Conservation (phyloP, 768 basidiomycete genomes). For the Serendipita vermifera region DNA sequence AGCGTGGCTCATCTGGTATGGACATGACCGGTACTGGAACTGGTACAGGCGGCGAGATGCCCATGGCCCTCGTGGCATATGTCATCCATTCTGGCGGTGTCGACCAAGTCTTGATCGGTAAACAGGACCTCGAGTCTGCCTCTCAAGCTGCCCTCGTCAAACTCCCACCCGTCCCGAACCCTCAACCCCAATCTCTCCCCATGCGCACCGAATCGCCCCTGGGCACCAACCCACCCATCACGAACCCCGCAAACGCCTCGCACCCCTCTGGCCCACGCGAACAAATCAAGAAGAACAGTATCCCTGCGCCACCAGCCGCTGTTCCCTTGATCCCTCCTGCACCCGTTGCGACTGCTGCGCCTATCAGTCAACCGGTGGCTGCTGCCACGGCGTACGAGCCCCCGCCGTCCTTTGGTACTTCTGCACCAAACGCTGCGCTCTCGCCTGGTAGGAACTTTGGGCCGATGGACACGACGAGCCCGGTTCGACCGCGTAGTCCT, state of each 20-base stretch:
- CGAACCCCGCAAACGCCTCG: neutral
- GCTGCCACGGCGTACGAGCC: slow-evolving; percentile 17
- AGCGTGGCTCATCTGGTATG: neutral
- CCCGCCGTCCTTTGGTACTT: neutral
- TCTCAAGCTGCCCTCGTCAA: slow-evolving; percentile 43
- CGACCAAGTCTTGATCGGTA: slow-evolving; percentile 74
- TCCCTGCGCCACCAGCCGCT: slow-evolving; percentile 3
- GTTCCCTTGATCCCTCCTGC: slow-evolving; percentile 16
- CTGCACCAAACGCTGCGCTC: neutral
- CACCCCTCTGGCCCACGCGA: slow-evolving; percentile 16
- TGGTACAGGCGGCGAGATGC: neutral
- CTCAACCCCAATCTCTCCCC: slow-evolving; percentile 22
- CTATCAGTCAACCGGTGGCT: slow-evolving; percentile 16
- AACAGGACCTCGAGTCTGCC: slow-evolving; percentile 73
- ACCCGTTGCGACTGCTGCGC: slow-evolving; percentile 15
- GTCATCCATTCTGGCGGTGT: slow-evolving; percentile 84
- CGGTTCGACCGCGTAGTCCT: slow-evolving; percentile 4
- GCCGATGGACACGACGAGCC: slow-evolving; percentile 8
- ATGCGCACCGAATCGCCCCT: slow-evolving; percentile 18
- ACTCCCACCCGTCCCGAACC: slow-evolving; percentile 37
- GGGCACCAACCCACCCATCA: slow-evolving; percentile 22
- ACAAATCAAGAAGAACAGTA: slow-evolving; percentile 13
- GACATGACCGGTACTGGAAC: neutral
- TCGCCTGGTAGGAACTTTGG: slow-evolving; percentile 10
- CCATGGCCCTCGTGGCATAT: slow-evolving; percentile 65